A percentile compares a stretch with the other conserved stretches of the same genome.
Conservation (phyloP, 2,329 filamentous ascomycete genomes). For the Aspergillus bombycis region DNA sequence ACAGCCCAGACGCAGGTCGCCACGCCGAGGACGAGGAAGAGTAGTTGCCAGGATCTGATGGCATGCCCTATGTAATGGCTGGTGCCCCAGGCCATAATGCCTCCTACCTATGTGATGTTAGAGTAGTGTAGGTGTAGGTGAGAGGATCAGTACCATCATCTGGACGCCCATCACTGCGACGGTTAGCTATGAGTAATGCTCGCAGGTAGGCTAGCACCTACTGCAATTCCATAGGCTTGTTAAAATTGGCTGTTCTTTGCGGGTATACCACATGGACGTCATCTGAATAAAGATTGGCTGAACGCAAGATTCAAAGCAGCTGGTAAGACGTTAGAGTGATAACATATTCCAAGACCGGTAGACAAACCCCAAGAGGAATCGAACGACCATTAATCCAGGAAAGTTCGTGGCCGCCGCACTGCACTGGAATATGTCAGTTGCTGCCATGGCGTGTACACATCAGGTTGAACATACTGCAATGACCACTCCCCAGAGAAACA, state of each 20-base stretch:
- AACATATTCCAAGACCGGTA: slow-evolving; percentile 33
- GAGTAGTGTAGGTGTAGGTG: not conserved
- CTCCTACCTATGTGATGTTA: slow-evolving; percentile 55
- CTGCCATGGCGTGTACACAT: too few species aligned
- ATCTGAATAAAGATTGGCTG: slow-evolving; percentile 30
- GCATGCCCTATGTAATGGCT: slow-evolving; percentile 52
- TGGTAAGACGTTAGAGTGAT: slow-evolving; percentile 48
- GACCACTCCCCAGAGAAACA: slow-evolving; percentile 55
- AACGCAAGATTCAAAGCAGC: slow-evolving; percentile 32
- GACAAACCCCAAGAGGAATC: slow-evolving; percentile 16
- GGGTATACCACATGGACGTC: slow-evolving; percentile 69
- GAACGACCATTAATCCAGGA: slow-evolving; percentile 10
- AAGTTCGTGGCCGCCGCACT: slow-evolving; percentile 48
- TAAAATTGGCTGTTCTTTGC: slow-evolving; percentile 65
- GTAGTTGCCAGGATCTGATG: slow-evolving; percentile 65
- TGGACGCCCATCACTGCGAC: slow-evolving; percentile 61
- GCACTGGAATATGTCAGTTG: not conserved
- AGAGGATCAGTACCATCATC: slow-evolving; percentile 51
- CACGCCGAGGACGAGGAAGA: slow-evolving; percentile 65
- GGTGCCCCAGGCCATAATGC: slow-evolving; percentile 59
- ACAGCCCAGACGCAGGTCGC: slow-evolving; percentile 41
- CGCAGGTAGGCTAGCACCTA: not conserved
- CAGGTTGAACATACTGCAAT: slow-evolving; percentile 45
- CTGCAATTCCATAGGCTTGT: slow-evolving; percentile 72
- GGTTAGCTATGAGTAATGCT: not conserved